Conservation (phyloP, 441 rosid species). For the Gossypium aridum region DNA sequence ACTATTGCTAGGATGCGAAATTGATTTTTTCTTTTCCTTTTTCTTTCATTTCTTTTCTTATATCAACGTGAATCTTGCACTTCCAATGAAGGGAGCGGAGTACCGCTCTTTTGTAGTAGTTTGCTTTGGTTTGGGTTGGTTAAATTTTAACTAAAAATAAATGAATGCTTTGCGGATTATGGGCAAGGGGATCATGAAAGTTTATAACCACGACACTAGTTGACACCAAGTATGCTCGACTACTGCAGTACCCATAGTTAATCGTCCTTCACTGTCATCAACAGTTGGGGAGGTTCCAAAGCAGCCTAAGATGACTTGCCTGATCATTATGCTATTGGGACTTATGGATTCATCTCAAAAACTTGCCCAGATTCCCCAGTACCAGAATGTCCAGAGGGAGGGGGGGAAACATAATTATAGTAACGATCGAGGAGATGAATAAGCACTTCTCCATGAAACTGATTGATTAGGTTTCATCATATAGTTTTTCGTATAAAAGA, state of each 20-base stretch:
- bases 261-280: background rate
- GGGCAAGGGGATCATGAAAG: constrained; percentile 78
- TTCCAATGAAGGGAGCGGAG: background rate
- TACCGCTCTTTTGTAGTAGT: background rate
- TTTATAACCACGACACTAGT: constrained; percentile 51
- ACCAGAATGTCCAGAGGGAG: background rate
- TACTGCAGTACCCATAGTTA: background rate
- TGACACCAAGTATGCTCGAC: background rate
- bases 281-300: background rate
- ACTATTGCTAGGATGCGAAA: background rate
- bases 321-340: background rate
- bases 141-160: background rate
- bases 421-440: background rate
- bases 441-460: background rate
- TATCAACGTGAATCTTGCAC: background rate
- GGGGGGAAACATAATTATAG: background rate
- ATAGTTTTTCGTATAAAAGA: too few species aligned
- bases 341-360: background rate
- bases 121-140: background rate
- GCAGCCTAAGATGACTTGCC: background rate
- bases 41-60: background rate
- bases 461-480: background rate
- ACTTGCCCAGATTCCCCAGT: background rate
- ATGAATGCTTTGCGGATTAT: constrained; percentile 66
- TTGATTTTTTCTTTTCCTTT: background rate